Evolutionary conservation across 1,139 yeast genomes (phyloP), one percentile per base, ranked within the genome.

Genomic region (Saccharomyces hybrid): DNA sequence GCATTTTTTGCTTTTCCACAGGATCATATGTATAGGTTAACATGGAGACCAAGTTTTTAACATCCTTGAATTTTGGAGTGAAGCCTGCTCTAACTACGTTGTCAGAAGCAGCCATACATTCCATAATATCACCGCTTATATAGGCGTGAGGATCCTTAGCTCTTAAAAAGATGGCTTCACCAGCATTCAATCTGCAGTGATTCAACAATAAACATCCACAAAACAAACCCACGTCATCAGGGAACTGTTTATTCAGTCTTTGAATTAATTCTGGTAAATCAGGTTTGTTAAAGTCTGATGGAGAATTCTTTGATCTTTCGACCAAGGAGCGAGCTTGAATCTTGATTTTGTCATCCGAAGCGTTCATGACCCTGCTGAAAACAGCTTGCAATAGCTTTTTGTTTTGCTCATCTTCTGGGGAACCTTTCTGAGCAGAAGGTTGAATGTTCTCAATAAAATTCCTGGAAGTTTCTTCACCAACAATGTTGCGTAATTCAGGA

Each of bases 121-220:
- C 99, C 66, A 93, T 91, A 63, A 93, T 93, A 71, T 93, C 98
- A 61, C 99, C 99, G 54, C 86, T 80, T 60, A 93, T 93, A 74
- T 95, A 93, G 38, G 99, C 99, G 71, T 93, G 99, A 27, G 98
- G 98, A 71, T 90, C 98, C 75, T 90, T 89, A 51, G 99, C 99
- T 70, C 88, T 89, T 70, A 93, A 78, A 70, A 91, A 93, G 85
- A 95, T 89, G 58, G 97, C 98, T 75, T 93, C 96, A 58, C 99
- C 99, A n/a, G 91, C 80, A 44, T 80, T 74, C 65, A 93, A 79
- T 57, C 74, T 75, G 63, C 93, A 91, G 70, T 91, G 96, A 77
- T 93, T 93, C 69, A 93, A 82, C 76, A 93, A 74, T 64, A 95
- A 78, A 67, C 97, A 89, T 46, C 98, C 98, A 72, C 99, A 91